Evolutionary conservation across 495 filamentous ascomycete species (phyloP), one percentile per base, ranked within the genome.

Genomic region (Neurospora sp.): DNA sequence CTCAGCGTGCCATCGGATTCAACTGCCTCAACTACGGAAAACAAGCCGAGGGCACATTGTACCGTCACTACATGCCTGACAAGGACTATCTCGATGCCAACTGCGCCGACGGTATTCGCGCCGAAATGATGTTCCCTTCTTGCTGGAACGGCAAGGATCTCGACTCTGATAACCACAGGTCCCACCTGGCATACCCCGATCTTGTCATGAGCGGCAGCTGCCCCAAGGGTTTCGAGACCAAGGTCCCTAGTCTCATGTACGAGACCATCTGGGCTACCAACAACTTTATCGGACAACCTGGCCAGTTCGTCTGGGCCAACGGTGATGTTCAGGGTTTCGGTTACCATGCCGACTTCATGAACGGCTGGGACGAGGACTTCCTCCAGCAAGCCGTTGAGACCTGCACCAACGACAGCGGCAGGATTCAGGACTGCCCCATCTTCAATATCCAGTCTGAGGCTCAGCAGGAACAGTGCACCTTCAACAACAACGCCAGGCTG

Each of bases 101-200:
- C 76, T 97, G 94, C 78, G 77, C 78, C 0, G 87, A 96, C 74
- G 94, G 94, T 11, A 76, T 97, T 65, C 89, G 94, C 39, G 82
- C 94, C 46, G 93, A 97, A 78, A 80, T 97, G 70, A 90, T 93
- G 88, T 97, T 97, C 83, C 94, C 94, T 11, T 93, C 91, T 0
- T 97, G 94, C 87, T 97, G 93, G 92, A 91, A 97, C 78, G 92
- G 93, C 39, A 84, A 89, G 74, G 87, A 92, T 71, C 73, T 83
- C 27, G 89, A 90, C 72, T 84, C 88, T 4, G 37, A 73, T 0
- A 85, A 92, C 78, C 91, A 94, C 84, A 88, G 86, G 77, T 85
- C 83, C 69, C 93, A 96, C 77, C 86, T 97, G 77, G 90, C 90
- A 2, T 97, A 94, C 78, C 93, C 94, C 0, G 82, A 86, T 70